These are phyloP conservation scores for Metarhizium rileyi DNA, from an alignment of 2,329 filamentous ascomycete species.

Conservation along the genomic window DNA sequence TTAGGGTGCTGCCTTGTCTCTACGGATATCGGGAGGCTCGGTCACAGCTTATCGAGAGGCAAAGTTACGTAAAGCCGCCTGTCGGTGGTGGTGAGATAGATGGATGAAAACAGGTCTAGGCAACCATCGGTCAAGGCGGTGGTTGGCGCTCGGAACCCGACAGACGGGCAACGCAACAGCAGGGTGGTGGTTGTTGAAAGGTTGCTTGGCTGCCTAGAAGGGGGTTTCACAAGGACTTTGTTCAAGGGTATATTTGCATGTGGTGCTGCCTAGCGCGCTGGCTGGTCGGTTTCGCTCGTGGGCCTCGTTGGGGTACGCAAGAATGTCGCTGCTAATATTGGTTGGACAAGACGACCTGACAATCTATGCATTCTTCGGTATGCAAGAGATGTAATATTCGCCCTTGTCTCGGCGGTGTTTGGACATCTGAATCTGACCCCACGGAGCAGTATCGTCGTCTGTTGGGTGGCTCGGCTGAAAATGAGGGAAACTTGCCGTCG, in stretches of 20 bases:
- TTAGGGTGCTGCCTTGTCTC: background rate
- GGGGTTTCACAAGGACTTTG: background rate
- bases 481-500: no score
- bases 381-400: background rate
- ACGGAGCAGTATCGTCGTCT: no score
- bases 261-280: background rate
- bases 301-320: background rate
- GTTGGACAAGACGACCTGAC: background rate
- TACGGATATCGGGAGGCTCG: background rate
- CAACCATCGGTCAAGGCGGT: background rate
- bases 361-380: background rate
- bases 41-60: background rate
- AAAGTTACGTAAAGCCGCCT: constrained; percentile 1
- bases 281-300: background rate
- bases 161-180: background rate
- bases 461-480: no score
- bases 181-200: background rate
- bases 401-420: background rate
- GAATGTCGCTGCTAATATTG: background rate
- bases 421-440: background rate
- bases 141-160: background rate
- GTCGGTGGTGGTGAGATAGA: background rate
- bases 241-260: constrained; percentile 2
- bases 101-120: background rate
- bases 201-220: no score